A percentile compares a stretch with the other conserved stretches of the same genome.
Evolutionary conservation across 768 basidiomycete genomes (phyloP).

Genomic region (Royoungia palumana): DNA sequence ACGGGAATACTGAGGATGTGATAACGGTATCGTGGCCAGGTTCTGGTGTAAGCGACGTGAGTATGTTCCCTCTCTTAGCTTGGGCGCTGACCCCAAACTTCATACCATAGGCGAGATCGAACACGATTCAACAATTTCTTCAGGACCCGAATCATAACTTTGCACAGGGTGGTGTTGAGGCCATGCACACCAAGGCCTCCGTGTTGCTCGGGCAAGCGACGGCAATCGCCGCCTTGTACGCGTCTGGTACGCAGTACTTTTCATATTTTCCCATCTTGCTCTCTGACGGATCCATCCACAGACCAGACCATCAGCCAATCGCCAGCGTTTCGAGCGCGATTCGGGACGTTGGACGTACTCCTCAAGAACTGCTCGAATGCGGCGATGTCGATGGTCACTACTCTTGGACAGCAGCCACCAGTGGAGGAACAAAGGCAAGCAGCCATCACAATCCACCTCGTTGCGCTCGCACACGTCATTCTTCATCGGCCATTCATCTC

Average conservation of each 20-base stretch:
- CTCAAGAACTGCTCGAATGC: constrained; percentile 33
- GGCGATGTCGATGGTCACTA: constrained; percentile 6
- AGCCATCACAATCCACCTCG: constrained; percentile 17
- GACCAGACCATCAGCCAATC: constrained; percentile 43
- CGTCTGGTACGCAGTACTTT: constrained; percentile 23
- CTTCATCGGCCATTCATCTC: constrained; percentile 22
- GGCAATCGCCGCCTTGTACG: constrained; percentile 26
- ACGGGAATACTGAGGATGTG: constrained; percentile 21
- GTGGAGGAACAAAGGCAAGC: background rate
- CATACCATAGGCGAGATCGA: constrained; percentile 2
- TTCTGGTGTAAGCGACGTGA: constrained; percentile 10
- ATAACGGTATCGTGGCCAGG: constrained; percentile 45
- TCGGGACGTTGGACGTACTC: constrained; percentile 44
- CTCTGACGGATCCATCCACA: constrained; percentile 12
- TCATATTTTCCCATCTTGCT: background rate
- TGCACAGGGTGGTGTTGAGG: constrained; percentile 1
- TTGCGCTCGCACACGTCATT: constrained; percentile 23
- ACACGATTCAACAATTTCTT: constrained; percentile 18
- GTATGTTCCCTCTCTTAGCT: constrained; percentile 3
- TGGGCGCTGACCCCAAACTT: background rate
- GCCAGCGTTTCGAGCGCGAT: constrained; percentile 41
- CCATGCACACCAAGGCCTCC: constrained; percentile 28
- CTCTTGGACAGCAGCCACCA: background rate
- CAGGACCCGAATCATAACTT: constrained; percentile 11
- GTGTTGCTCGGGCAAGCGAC: constrained; percentile 36